Base-by-base conservation (phyloP, 768 basidiomycete species). In the Termitomyces sp. region DNA sequence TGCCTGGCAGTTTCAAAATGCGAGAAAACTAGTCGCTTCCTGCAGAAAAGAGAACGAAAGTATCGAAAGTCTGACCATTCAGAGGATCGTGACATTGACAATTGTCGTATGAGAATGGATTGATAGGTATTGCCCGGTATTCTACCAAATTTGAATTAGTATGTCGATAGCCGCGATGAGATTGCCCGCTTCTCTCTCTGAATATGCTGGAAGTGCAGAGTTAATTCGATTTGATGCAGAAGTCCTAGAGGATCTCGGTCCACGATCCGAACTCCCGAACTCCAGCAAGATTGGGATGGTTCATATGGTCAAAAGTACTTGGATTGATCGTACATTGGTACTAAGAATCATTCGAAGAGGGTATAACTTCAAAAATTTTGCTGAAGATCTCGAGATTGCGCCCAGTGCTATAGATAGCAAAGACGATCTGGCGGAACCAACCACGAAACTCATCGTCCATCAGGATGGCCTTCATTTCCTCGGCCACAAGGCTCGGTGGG, bases 381-480 rank as follows among this genome's bases (percentile, higher is more conserved):
- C 42, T 48, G 68, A 80, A 80, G 2, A 76, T 58, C 9, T 66
- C 64, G 50, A 74, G 76, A 55, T 79, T 79, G n/a, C 66, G 67
- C 0, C 60, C 58, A 12, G 61, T 60, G 56, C 70, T 75, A 57
- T 79, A 79, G 7, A 79, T 70, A 14, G 79, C 78, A 61, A 80
- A 80, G 6, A 73, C 63, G 12, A 79, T 70, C 43, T 68, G 65
- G 32, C 65, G 58, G 61, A 80, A 79, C 69, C 74, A 73, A 2
- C 75, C 76, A n/a, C 66, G 68, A 64, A 80, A 80, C 56, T 81
- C 79, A 7, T 65, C 57, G 36, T 77, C 75, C 14, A 74, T 63
- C 10, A 80, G 67, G 26, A 76, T 74, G 7, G 59, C 62, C 52
- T 73, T 76, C 79, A 79, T 79, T 62, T 77, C 70, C 9, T 67